Evolutionary conservation across 73 alveolate species (phyloP).

Genomic region (Durusdinium trenchii): DNA sequence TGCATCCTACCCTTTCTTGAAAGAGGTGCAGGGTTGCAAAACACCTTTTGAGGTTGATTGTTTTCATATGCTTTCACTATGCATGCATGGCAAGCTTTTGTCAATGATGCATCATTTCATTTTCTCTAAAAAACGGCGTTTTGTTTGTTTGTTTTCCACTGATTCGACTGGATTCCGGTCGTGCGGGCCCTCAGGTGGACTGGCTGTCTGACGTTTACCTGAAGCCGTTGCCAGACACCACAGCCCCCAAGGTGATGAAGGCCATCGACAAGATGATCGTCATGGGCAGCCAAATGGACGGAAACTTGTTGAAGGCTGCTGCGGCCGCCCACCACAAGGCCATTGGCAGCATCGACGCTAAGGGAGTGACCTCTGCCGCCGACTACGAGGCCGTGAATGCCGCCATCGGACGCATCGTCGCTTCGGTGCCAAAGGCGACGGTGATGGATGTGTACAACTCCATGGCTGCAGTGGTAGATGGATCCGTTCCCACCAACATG

Average conservation of each 20-base stretch:
- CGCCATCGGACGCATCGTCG: slow-evolving; percentile 42
- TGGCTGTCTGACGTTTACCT: slow-evolving; percentile 24
- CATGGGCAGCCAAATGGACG: neutral
- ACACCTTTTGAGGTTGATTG: too few relatives aligned
- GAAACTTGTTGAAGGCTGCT: slow-evolving; percentile 40
- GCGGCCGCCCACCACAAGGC: slow-evolving; percentile 76
- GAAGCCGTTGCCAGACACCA: slow-evolving; percentile 60
- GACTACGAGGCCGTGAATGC: slow-evolving; percentile 69
- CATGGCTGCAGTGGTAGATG: slow-evolving; percentile 7
- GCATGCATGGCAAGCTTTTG: too few relatives aligned
- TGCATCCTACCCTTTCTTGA: slow-evolving; percentile 55
- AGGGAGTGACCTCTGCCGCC: slow-evolving; percentile 59
- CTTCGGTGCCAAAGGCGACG: slow-evolving; percentile 48
- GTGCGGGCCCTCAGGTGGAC: too few relatives aligned
- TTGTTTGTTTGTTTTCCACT: too few relatives aligned
- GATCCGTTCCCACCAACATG: slow-evolving; percentile 21
- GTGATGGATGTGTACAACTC: slow-evolving; percentile 62
- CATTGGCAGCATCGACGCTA: slow-evolving; percentile 60
- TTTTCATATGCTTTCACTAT: too few relatives aligned
- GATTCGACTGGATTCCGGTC: too few relatives aligned
- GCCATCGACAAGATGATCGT: slow-evolving; percentile 50
- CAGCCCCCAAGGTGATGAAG: slow-evolving; percentile 41
- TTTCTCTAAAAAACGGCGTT: too few relatives aligned
- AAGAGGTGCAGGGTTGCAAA: too few relatives aligned
- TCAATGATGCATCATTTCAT: too few relatives aligned